Conservation (phyloP, 1,284 basidiomycete species). For the Violaceomyces palustris region DNA sequence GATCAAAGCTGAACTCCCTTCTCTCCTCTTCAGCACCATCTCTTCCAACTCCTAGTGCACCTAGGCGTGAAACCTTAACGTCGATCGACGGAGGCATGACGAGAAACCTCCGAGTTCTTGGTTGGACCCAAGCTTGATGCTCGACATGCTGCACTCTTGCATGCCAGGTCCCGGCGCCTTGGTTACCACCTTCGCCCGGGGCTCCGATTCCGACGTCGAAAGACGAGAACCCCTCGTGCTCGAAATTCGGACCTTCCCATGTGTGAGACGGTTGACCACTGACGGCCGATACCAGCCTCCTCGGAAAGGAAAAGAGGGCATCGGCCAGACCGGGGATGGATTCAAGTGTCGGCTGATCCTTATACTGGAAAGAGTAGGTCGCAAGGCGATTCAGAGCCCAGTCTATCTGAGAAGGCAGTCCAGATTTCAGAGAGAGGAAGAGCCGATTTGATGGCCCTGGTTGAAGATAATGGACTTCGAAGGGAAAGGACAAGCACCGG, state of each 20-base stretch:
- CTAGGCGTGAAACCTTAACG: not conserved
- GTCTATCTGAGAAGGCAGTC: conserved; percentile 45
- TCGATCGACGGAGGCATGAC: not conserved
- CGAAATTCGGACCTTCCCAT: conserved; percentile 37
- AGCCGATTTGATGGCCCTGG: conserved; percentile 44
- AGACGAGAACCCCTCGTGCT: conserved; percentile 14
- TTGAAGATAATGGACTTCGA: conserved; percentile 27
- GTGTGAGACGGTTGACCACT: conserved; percentile 13
- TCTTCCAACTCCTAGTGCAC: not conserved
- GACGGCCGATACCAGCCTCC: conserved; percentile 30
- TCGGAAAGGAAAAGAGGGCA: conserved; percentile 30
- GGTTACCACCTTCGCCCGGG: conserved; percentile 21
- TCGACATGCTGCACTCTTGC: not conserved
- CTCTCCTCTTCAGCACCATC: not conserved
- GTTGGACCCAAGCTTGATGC: not conserved
- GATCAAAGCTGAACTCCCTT: conserved; percentile 5
- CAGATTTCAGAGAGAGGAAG: conserved; percentile 42
- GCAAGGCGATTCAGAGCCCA: conserved; percentile 45
- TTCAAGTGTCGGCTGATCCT: conserved; percentile 20
- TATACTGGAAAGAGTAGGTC: conserved; percentile 7
- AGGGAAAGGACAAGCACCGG: no score
- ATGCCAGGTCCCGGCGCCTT: conserved; percentile 7
- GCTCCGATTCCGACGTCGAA: conserved; percentile 35
- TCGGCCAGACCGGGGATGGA: conserved; percentile 40
- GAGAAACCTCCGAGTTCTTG: not conserved